phyloP scores from a whole-genome alignment of 495 filamentous ascomycete species.

The Amorphotheca resinae region DNA sequence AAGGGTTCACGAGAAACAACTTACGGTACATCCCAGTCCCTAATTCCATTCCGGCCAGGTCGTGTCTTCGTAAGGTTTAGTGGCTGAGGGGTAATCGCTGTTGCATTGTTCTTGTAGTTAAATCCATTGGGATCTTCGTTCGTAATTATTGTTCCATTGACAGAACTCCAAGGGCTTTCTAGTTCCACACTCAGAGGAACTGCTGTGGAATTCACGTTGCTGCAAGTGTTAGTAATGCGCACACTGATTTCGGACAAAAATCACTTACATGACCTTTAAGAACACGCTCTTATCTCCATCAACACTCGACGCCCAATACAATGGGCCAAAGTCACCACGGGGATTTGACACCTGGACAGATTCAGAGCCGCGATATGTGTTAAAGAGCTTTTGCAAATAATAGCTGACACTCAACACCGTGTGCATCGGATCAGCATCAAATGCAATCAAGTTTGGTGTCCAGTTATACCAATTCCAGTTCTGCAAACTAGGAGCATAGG shows the following conservation, averaged over 20 bases:
- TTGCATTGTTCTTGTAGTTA: constrained; percentile 13
- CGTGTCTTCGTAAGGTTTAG: constrained; percentile 1
- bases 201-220: constrained; percentile 5
- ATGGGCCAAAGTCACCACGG: constrained; percentile 16
- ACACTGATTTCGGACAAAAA: too few relatives aligned
- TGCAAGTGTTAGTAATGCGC: not conserved
- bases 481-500: constrained; percentile 34
- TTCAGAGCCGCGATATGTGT: constrained; percentile 13
- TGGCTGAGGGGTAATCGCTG: constrained; percentile 5
- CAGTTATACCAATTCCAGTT: constrained; percentile 31
- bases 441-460: constrained; percentile 23
- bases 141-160: constrained; percentile 8
- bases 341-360: constrained; percentile 17
- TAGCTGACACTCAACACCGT: constrained; percentile 16
- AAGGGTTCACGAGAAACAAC: not conserved
- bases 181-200: constrained; percentile 1
- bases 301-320: constrained; percentile 16
- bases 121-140: constrained; percentile 3
- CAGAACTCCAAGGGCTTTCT: constrained; percentile 3
- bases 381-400: constrained; percentile 22
- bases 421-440: constrained; percentile 11
- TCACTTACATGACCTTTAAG: constrained; percentile 12
- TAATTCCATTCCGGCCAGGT: constrained; percentile 2
- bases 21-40: constrained; percentile 12
- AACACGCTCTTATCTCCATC: constrained; percentile 8